Base-by-base conservation (phyloP, 768 basidiomycete species). In the Tylopilus subfusipes region DNA sequence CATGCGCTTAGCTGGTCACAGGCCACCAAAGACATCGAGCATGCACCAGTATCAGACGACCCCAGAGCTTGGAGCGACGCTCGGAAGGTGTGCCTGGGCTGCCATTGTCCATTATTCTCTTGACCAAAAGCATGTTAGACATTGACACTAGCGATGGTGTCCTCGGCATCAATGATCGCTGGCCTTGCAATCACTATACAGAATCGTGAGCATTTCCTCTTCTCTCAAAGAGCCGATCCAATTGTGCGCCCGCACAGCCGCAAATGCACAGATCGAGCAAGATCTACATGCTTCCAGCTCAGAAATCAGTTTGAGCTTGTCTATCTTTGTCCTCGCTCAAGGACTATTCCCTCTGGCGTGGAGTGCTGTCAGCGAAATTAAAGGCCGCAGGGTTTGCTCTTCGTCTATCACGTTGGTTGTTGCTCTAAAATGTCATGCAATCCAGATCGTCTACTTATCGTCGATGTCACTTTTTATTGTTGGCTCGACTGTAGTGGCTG, bases 331-430 rank as follows among this genome's bases (percentile, higher is more conserved):
- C 54, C 72, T 86, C 2, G 57, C 85, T 4, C 90, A 91, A 70
- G 90, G 90, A 2, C 60, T 74, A 19, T 72, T 82, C 48, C 90
- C 90, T 0, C 55, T 88, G 29, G 40, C 85, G 2, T 91, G 90
- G 88, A 80, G 77, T 34, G 79, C 84, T 0, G 70, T 90, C 27
- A 86, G 85, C 56, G 90, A 93, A 68, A 79, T 92, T 16, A 83
- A 82, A 61, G 90, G 90, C 1, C 74, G 90, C 48, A 91, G 83
- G 76, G 84, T 83, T 58, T 34, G 53, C 8, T 6, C 51, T 53
- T 31, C 18, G 21, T 43, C 13, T 16, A 48, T 48, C 47, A 2
- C n/a, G 22, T 27, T 6, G 25, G 38, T 30, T 8, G 18, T 29
- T 42, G 24, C 27, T 29, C 38, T 50, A 19, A 40, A 25, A 6